Evolutionary conservation across 1,284 basidiomycete species (phyloP), one percentile per base, ranked within the genome.

Genomic region (Prillingera fragicola): DNA sequence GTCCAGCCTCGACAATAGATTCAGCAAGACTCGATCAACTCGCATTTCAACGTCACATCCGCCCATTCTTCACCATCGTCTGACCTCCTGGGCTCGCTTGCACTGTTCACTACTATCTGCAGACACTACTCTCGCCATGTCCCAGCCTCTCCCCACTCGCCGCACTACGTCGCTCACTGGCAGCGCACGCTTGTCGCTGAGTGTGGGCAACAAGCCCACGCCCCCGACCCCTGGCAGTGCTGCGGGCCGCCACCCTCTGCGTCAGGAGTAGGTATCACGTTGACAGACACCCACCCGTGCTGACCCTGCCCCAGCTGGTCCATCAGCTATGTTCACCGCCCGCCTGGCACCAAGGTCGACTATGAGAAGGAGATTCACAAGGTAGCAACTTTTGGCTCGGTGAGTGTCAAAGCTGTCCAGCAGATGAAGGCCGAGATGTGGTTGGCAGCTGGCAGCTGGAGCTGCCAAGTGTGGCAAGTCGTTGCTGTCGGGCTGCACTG

Each of bases 381-480:
- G 48, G 65, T 73, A 22, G 71, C 70, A n/a, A 70, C 68, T 4
- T 73, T 72, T 49, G 70, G 70, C 35, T 73, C 71, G 32, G 71
- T 67, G 49, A 43, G 65, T 59, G 18, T 31, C n/a, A 13, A 5
- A 4, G 29, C 14, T 31, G 29, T 13, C 9, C 7, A 3, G 29
- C 13, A 17, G n/a, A 31, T 8, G 29, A 5, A 17, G 29, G n/a
- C n/a, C n/a, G n/a, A n/a, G n/a, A n/a, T n/a, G n/a, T n/a, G n/a
- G n/a, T n/a, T n/a, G n/a, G n/a, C n/a, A n/a, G n/a, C n/a, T n/a
- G n/a, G n/a, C n/a, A n/a, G n/a, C n/a, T n/a, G n/a, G n/a, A n/a
- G n/a, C n/a, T n/a, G n/a, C n/a, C n/a, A n/a, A n/a, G n/a, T n/a
- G n/a, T n/a, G n/a, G n/a, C n/a, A n/a, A n/a, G n/a, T n/a, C 18